A percentile compares a stretch with the other conserved stretches of the same genome.
phyloP scores from a whole-genome alignment of 2,329 filamentous ascomycete species.

The Talaromyces sp. region DNA sequence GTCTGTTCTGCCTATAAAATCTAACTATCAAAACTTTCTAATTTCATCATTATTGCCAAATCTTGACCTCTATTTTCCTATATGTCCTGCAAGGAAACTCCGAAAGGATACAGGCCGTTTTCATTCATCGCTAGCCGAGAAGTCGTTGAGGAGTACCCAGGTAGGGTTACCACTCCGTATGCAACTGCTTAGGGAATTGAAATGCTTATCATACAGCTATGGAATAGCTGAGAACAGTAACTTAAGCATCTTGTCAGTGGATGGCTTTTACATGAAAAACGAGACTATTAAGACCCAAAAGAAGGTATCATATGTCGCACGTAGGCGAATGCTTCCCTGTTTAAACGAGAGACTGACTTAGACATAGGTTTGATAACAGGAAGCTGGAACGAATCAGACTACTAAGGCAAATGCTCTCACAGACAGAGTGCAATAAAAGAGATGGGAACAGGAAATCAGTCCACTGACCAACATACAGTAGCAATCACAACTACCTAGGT shows the following conservation, averaged over 20 bases:
- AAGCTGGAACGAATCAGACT: no score
- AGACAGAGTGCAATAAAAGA: neutral
- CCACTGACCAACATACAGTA: neutral
- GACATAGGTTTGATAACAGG: neutral
- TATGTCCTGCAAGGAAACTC: no score
- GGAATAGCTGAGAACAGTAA: neutral
- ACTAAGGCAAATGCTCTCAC: neutral
- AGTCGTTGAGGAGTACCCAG: no score
- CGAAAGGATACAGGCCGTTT: no score
- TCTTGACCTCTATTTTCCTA: no score
- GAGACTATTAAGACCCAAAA: neutral
- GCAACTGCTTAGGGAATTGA: no score
- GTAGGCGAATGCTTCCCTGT: neutral
- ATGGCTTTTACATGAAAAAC: neutral
- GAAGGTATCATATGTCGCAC: neutral
- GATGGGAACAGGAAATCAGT: neutral
- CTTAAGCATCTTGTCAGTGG: neutral
- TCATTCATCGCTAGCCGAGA: no score
- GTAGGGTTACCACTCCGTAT: no score
- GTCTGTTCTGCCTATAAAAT: no score
- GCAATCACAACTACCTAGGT: neutral
- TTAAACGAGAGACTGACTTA: neutral
- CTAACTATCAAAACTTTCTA: no score
- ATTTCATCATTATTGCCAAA: no score
- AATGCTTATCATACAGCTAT: no score